phyloP scores from a whole-genome alignment of 2,329 filamentous ascomycete genomes.

The Fragosphaeria purpurea region DNA sequence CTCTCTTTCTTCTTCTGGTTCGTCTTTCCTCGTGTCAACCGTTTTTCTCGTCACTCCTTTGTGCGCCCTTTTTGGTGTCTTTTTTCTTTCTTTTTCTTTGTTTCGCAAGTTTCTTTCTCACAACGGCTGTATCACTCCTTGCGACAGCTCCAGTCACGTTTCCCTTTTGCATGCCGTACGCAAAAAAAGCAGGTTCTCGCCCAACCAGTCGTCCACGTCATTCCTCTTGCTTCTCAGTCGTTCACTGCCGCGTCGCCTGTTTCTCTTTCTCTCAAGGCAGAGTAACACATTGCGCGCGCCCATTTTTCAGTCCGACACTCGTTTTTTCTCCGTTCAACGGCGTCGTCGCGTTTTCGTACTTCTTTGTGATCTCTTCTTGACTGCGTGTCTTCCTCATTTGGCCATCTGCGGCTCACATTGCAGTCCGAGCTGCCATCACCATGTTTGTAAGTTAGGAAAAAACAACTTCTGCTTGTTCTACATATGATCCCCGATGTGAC shows the following conservation, averaged over 20 bases:
- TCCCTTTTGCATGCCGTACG: too few species aligned
- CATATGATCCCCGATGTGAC: too few species aligned
- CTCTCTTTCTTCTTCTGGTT: not conserved
- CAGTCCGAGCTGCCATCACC: not conserved
- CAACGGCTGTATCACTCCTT: too few species aligned
- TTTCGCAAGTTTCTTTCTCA: not conserved
- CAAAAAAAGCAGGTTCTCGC: too few species aligned
- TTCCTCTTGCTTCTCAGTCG: not conserved
- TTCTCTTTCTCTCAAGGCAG: not conserved
- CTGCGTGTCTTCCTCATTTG: too few species aligned
- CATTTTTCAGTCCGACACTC: too few species aligned
- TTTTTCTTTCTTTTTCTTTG: not conserved
- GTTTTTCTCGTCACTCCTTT: too few species aligned
- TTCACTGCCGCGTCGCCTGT: not conserved
- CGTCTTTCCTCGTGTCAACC: not conserved
- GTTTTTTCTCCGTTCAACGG: not conserved
- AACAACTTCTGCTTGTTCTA: too few species aligned
- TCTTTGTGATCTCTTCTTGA: too few species aligned
- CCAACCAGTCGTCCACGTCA: constrained; percentile 1
- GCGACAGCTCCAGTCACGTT: too few species aligned
- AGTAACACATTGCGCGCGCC: too few species aligned
- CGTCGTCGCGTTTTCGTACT: not conserved
- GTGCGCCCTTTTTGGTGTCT: not conserved
- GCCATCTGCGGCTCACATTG: too few species aligned
- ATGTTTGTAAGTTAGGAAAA: constrained; percentile 6